Evolutionary conservation across 768 basidiomycete species (phyloP).

Genomic region (Antrodiella citrinella): DNA sequence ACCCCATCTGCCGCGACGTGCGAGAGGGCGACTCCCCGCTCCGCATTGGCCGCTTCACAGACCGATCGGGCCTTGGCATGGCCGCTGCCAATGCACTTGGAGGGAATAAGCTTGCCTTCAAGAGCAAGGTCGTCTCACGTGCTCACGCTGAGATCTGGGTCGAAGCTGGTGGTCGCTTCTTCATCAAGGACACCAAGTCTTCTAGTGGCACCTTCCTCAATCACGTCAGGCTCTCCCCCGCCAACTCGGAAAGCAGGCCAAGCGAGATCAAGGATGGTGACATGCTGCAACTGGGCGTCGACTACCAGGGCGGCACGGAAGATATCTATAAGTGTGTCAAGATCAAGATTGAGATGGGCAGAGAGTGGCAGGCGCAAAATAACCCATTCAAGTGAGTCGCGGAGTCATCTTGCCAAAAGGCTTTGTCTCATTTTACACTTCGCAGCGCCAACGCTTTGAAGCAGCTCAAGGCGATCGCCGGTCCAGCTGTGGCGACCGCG

Average conservation of each 20-base stretch:
- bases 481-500: constrained; percentile 20
- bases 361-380: constrained; percentile 84
- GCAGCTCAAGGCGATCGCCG: constrained; percentile 68
- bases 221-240: constrained; percentile 80
- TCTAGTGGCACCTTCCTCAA: constrained; percentile 94
- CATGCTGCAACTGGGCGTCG: constrained; percentile 89
- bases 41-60: constrained; percentile 92
- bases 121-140: constrained; percentile 89
- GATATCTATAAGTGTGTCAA: constrained; percentile 97
- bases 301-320: constrained; percentile 95
- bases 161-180: constrained; percentile 62
- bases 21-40: constrained; percentile 59
- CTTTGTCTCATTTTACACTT: constrained; percentile 7
- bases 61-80: constrained; percentile 62
- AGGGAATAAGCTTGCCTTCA: constrained; percentile 87
- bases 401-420: constrained; percentile 1
- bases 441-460: constrained; percentile 65
- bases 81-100: constrained; percentile 60
- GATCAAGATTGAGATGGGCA: constrained; percentile 82
- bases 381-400: constrained; percentile 84
- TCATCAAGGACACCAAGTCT: constrained; percentile 83
- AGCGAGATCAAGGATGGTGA: constrained; percentile 87
- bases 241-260: constrained; percentile 72
- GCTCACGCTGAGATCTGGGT: constrained; percentile 95
- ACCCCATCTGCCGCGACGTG: constrained; percentile 85